Conservation (phyloP, 768 basidiomycete genomes). For the Suillus placidus region DNA sequence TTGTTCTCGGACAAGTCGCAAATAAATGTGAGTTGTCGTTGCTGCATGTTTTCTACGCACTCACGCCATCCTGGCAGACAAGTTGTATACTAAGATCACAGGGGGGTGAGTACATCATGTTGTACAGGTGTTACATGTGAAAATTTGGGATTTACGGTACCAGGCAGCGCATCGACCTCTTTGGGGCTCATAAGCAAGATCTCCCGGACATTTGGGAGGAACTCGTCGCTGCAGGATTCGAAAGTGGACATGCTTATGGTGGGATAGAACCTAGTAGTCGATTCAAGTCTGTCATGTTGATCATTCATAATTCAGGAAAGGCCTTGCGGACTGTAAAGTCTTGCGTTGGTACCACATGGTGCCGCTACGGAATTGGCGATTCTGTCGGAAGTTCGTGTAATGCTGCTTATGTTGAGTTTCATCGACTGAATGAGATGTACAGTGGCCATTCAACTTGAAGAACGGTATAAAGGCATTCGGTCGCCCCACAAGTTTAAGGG, state of each 20-base stretch:
- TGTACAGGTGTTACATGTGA: background rate
- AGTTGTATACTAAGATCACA: slow-evolving; percentile 66
- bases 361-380: slow-evolving; percentile 73
- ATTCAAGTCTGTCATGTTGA: background rate
- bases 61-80: slow-evolving; percentile 30
- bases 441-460: slow-evolving; percentile 71
- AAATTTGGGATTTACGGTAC: slow-evolving; percentile 19
- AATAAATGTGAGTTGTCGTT: slow-evolving; percentile 51
- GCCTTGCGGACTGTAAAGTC: slow-evolving; percentile 74
- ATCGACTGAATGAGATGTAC: background rate
- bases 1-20: slow-evolving; percentile 64
- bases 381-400: slow-evolving; percentile 56
- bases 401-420: background rate
- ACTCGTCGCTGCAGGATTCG: slow-evolving; percentile 65
- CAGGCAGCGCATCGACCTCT: slow-evolving; percentile 68
- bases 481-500: slow-evolving; percentile 79
- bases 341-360: slow-evolving; percentile 75
- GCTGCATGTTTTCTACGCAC: background rate
- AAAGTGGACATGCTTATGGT: slow-evolving; percentile 78
- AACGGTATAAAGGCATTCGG: slow-evolving; percentile 70
- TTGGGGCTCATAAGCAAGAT: slow-evolving; percentile 71
- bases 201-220: slow-evolving; percentile 70
- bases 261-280: slow-evolving; percentile 26
- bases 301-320: slow-evolving; percentile 31
- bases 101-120: slow-evolving; percentile 31